These are phyloP conservation scores for Sugiyamaella qingdaonensis DNA, from an alignment of 805 yeast genomes.

Conservation along the genomic window DNA sequence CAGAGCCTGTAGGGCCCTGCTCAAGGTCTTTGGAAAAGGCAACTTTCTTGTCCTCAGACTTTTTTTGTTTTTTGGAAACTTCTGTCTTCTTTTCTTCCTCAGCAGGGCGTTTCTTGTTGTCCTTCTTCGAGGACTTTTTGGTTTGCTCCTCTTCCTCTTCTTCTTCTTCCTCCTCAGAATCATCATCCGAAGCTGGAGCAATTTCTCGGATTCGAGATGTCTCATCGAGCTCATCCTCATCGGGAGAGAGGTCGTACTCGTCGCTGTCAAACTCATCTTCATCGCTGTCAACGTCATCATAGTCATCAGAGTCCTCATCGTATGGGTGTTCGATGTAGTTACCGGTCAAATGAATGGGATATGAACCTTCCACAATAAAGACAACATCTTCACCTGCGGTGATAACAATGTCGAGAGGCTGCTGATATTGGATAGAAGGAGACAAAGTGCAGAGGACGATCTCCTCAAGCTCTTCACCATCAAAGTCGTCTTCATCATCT, in stretches of 20 bases:
- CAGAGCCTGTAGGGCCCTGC: conserved; percentile 76
- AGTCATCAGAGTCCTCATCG: conserved; percentile 58
- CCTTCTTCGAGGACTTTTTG: conserved; percentile 48
- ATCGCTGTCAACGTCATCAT: conserved; percentile 40
- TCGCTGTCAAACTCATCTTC: conserved; percentile 30
- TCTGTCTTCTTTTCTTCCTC: conserved; percentile 30
- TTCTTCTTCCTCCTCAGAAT: conserved; percentile 42
- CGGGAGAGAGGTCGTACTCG: conserved; percentile 35
- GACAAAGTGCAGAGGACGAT: conserved; percentile 84
- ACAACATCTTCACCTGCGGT: conserved; percentile 90
- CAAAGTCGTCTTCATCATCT: conserved; percentile 55
- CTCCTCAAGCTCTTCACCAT: conserved; percentile 77
- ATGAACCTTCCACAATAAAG: conserved; percentile 95
- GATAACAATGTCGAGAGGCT: conserved; percentile 83
- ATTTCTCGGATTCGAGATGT: conserved; percentile 38
- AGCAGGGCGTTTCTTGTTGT: conserved; percentile 35
- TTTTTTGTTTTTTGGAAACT: conserved; percentile 32
- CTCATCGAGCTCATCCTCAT: conserved; percentile 29
- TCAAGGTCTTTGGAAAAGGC: conserved; percentile 88
- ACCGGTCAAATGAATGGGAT: conserved; percentile 88
- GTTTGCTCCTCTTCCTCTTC: conserved; percentile 49
- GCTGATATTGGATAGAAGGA: conserved; percentile 78
- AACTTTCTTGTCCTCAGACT: conserved; percentile 62
- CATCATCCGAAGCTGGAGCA: conserved; percentile 60
- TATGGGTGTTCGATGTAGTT: conserved; percentile 95